phyloP scores from a whole-genome alignment of 352 stramenopile species.

The Plasmopara halstedii region DNA sequence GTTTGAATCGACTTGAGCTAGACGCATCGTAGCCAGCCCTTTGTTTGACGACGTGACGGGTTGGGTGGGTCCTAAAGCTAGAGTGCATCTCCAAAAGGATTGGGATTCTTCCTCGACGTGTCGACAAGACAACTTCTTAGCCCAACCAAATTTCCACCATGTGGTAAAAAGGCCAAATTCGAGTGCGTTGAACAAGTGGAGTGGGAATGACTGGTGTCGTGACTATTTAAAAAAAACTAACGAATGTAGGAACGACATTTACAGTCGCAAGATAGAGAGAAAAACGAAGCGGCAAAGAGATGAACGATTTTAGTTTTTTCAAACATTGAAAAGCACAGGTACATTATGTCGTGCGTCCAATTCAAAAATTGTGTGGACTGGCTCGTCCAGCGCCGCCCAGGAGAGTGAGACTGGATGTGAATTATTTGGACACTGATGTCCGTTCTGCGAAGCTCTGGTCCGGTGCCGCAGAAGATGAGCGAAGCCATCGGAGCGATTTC shows the following conservation, averaged over 20 bases:
- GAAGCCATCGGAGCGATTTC: slow-evolving; percentile 29
- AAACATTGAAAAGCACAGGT: neutral
- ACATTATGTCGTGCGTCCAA: neutral
- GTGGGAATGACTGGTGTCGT: slow-evolving; percentile 8
- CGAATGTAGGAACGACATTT: too few relatives aligned
- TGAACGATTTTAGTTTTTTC: neutral
- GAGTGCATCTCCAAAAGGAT: slow-evolving; percentile 24
- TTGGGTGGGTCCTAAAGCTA: slow-evolving; percentile 24
- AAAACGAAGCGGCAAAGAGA: neutral
- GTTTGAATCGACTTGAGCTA: slow-evolving; percentile 28
- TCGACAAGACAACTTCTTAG: slow-evolving; percentile 26
- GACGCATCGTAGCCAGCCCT: slow-evolving; percentile 10
- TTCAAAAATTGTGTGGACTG: slow-evolving; percentile 5
- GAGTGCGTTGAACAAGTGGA: slow-evolving; percentile 17
- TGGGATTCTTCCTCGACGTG: slow-evolving; percentile 14
- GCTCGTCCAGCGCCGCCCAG: slow-evolving; percentile 23
- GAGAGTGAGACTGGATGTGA: slow-evolving; percentile 26
- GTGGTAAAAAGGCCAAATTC: slow-evolving; percentile 24
- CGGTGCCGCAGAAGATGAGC: slow-evolving; percentile 29
- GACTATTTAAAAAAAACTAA: neutral
- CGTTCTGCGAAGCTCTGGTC: slow-evolving; percentile 20
- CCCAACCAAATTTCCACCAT: slow-evolving; percentile 28
- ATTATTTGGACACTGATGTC: slow-evolving; percentile 20
- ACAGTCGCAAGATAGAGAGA: too few relatives aligned
- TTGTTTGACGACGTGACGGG: slow-evolving; percentile 25